A percentile compares a stretch with the other conserved stretches of the same genome.
Evolutionary conservation across 352 stramenopile species (phyloP).

Genomic region (Blastocystis sp.): DNA sequence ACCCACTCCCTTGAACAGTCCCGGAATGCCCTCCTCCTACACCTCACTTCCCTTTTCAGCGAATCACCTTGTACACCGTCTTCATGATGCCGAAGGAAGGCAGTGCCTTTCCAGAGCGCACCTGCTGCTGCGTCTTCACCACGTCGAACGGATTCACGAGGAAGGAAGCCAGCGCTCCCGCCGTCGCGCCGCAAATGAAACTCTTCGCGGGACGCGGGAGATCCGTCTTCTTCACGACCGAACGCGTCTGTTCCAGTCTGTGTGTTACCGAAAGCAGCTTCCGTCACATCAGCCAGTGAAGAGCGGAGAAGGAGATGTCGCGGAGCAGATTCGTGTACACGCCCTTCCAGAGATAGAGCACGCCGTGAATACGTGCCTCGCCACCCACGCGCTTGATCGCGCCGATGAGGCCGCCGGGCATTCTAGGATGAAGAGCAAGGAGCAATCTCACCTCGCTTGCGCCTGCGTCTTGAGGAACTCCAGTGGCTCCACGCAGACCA

Average conservation of each 20-base stretch:
- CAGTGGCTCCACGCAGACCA: conserved; percentile 69
- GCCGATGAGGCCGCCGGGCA: conserved; percentile 57
- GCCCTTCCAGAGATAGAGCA: conserved; percentile 71
- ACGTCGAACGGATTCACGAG: conserved; percentile 74
- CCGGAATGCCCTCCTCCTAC: conserved; percentile 60
- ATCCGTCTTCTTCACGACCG: conserved; percentile 51
- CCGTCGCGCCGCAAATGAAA: conserved; percentile 68
- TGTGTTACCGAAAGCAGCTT: neutral
- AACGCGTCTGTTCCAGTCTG: conserved; percentile 60
- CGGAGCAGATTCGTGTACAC: conserved; percentile 73
- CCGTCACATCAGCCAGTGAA: conserved; percentile 68
- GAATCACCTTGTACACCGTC: conserved; percentile 36
- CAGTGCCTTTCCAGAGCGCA: conserved; percentile 71
- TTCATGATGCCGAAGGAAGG: conserved; percentile 72
- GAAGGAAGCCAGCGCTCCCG: conserved; percentile 68
- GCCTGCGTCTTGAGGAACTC: conserved; percentile 74
- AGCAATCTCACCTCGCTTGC: neutral
- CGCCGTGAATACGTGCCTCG: conserved; percentile 61
- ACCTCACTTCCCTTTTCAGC: neutral
- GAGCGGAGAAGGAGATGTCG: conserved; percentile 71
- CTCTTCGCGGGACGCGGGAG: conserved; percentile 62
- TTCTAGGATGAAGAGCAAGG: neutral
- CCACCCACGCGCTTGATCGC: conserved; percentile 59
- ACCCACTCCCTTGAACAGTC: conserved; percentile 71
- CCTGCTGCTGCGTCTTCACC: conserved; percentile 73